phyloP scores from a whole-genome alignment of 2,329 filamentous ascomycete genomes.

The Hysterium pulicare region DNA sequence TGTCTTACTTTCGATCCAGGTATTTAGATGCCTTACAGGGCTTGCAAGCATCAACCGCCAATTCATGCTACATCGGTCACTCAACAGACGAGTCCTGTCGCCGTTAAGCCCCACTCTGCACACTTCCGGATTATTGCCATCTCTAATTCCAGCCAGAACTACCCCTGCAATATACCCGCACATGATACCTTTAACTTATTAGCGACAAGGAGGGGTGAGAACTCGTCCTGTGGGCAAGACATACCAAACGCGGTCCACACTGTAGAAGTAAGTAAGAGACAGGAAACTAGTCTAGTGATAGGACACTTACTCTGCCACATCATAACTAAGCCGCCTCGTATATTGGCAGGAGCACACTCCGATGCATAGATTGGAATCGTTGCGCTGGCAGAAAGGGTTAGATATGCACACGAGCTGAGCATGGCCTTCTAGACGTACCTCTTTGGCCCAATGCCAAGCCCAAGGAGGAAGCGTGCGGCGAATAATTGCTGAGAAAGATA shows the following conservation, averaged over 20 bases:
- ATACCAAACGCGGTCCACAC: conserved; percentile 34
- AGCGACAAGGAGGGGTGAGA: neutral
- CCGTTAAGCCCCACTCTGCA: conserved; percentile 4
- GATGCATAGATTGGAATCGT: conserved; percentile 49
- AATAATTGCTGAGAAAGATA: conserved; percentile 23
- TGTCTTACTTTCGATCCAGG: neutral
- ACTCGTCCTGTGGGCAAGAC: too few relatives aligned
- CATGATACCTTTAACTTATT: conserved; percentile 26
- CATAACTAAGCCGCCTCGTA: conserved; percentile 50
- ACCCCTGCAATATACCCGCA: conserved; percentile 30
- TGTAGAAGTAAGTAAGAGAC: too few relatives aligned
- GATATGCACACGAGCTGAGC: neutral
- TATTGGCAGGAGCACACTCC: conserved; percentile 47
- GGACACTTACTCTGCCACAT: too few relatives aligned
- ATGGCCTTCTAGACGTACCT: conserved; percentile 14
- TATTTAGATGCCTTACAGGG: conserved; percentile 7
- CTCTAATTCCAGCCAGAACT: conserved; percentile 24
- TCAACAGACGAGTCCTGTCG: conserved; percentile 9
- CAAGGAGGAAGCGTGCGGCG: conserved; percentile 28
- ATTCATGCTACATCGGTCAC: conserved; percentile 20
- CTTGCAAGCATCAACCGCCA: conserved; percentile 34
- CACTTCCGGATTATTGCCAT: conserved; percentile 6
- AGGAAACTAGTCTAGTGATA: too few relatives aligned
- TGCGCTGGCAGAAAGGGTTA: conserved; percentile 11
- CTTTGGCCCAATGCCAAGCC: conserved; percentile 32